phyloP scores from a whole-genome alignment of 2,329 filamentous ascomycete species.

The Shiraia bambusicola region DNA sequence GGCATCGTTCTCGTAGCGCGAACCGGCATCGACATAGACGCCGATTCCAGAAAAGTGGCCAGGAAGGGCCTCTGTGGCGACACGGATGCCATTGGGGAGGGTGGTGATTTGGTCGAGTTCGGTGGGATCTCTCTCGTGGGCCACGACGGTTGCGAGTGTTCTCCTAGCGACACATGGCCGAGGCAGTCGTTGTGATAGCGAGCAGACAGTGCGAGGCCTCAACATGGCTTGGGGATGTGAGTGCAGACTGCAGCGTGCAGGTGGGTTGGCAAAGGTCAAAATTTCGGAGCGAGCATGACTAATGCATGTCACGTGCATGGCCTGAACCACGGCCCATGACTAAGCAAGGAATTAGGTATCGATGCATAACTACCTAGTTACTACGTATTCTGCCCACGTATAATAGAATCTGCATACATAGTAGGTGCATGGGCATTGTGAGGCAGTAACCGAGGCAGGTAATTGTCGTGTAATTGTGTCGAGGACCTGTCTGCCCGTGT shows the following conservation, averaged over 20 bases:
- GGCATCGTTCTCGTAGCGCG: slow-evolving; percentile 83
- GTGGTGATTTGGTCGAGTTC: slow-evolving; percentile 87
- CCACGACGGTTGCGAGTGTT: slow-evolving; percentile 33
- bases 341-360: no score
- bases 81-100: slow-evolving; percentile 86
- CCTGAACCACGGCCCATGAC: no score
- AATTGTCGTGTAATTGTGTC: no score
- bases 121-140: slow-evolving; percentile 68
- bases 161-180: slow-evolving; percentile 26
- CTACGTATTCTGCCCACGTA: no score
- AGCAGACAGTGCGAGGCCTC: slow-evolving; percentile 30
- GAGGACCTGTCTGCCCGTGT: no score
- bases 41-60: slow-evolving; percentile 94
- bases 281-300: slow-evolving; percentile 14
- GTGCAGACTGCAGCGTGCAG: slow-evolving; percentile 4
- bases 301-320: slow-evolving; percentile 9
- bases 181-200: slow-evolving; percentile 31
- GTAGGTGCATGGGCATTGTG: no score
- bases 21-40: slow-evolving; percentile 93
- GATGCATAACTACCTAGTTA: no score
- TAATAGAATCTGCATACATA: no score
- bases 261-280: slow-evolving; percentile 10
- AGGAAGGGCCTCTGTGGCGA: slow-evolving; percentile 90
- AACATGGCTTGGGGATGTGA: slow-evolving; percentile 28
- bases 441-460: no score